Base-by-base conservation (phyloP, 352 stramenopile genomes). In the Phytophthora foliorum region DNA sequence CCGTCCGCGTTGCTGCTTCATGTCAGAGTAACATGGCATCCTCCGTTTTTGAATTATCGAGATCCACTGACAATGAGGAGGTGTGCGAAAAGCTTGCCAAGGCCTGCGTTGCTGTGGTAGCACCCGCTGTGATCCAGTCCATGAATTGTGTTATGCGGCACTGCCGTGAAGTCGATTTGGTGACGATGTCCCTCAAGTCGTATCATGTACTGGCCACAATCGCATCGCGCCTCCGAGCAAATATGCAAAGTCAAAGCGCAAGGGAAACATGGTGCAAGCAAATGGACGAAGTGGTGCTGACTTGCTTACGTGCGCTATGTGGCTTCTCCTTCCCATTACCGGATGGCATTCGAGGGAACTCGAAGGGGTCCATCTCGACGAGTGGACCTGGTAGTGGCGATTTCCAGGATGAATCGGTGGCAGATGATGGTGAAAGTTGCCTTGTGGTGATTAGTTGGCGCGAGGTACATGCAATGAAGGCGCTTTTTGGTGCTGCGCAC, bases 381-480 rank as follows among this genome's bases (percentile, higher is more conserved):
- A 85, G 59, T 32, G 59, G 55, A 6, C 24, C 60, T 0, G 63
- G 64, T 2, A 77, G 21, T 4, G 49, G 17, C 10, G 63, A 88
- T 9, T 67, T 86, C 61, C 39, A 44, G 3, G 73, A 91, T 19
- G 83, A 93, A 46, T 53, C 27, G 10, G 58, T 55, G 14, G 41
- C 63, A 2, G 81, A 93, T 6, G 84, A 94, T 62, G 84, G 78
- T 8, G 83, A 93, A 36, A 90, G 78, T 31, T 91, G 75, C 51
- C 42, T 88, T 7, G 82, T 93, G 21, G 64, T 82, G 27, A 74
- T 94, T 46, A 93, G 77, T 42, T 96, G 89, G 89, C 81, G 87
- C 27, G 85, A 96, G 69, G 84, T 96, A 29, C 89, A 94, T 41
- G 89, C 89, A n/a, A 96, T 96, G 89, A 96, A 96, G 59, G 84